These are phyloP conservation scores for Anisodus tanguticus DNA, from an alignment of 257 asterid genomes.

Conservation along the genomic window DNA sequence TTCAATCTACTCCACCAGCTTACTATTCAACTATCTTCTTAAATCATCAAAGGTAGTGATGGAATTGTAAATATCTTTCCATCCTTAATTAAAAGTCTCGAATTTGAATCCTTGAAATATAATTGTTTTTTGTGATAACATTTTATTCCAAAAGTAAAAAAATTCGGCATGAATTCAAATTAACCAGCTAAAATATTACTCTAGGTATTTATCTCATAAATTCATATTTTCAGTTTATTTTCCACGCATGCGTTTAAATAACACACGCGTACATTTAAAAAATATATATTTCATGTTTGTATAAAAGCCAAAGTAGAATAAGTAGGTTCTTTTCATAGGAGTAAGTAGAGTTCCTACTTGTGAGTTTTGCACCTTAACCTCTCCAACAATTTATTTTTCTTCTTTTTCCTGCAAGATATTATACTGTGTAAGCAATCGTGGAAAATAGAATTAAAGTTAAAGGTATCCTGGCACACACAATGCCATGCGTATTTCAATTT, in stretches of 20 bases:
- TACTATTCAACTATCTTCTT: neutral
- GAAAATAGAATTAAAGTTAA: neutral
- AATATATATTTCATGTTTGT: neutral
- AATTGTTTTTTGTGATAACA: too few species aligned
- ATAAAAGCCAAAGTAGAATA: neutral
- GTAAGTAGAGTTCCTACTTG: neutral
- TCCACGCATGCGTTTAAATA: neutral
- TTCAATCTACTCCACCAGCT: neutral
- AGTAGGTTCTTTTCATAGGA: neutral
- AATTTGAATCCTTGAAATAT: fast-evolving
- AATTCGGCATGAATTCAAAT: too few species aligned
- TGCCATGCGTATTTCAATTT: neutral
- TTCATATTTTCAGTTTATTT: neutral
- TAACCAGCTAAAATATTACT: too few species aligned
- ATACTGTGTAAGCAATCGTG: neutral
- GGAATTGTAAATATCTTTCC: too few species aligned
- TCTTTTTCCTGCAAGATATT: neutral
- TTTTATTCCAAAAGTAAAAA: too few species aligned
- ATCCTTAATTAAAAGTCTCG: too few species aligned
- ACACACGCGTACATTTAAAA: neutral
- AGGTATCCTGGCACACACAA: neutral
- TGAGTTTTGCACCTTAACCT: neutral
- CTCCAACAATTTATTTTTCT: neutral
- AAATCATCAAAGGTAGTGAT: neutral
- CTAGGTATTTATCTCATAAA: too few species aligned